These are phyloP conservation scores for Pestalotiopsis sp. DNA, from an alignment of 2,329 filamentous ascomycete genomes.

Conservation along the genomic window DNA sequence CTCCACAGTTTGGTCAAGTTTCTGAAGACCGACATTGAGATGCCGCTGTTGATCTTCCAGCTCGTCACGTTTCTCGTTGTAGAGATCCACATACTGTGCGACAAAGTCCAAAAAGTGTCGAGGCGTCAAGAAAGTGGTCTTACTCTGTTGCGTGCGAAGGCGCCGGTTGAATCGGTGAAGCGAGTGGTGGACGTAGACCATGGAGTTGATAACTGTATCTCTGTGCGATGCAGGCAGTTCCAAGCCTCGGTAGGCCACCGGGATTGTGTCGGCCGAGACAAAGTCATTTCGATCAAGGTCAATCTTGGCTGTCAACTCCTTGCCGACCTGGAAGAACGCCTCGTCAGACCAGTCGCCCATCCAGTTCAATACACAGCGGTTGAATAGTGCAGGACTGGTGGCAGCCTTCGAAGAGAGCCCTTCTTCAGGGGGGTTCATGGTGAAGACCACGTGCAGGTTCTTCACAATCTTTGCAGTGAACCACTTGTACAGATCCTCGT, in stretches of 20 bases:
- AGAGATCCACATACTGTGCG: conserved; percentile 94
- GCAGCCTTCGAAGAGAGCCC: conserved; percentile 94
- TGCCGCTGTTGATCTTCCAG: conserved; percentile 98
- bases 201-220: conserved; percentile 91
- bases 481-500: conserved; percentile 99
- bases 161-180: conserved; percentile 87
- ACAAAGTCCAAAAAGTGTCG: conserved; percentile 98
- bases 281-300: conserved; percentile 91
- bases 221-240: conserved; percentile 84
- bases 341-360: conserved; percentile 99
- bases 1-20: conserved; percentile 92
- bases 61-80: conserved; percentile 97
- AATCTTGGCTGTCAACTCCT: conserved; percentile 93
- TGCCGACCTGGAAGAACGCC: conserved; percentile 95
- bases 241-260: conserved; percentile 87
- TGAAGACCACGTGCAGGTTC: conserved; percentile 98
- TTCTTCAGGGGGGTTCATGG: conserved; percentile 98
- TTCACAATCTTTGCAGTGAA: conserved; percentile 99
- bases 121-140: conserved; percentile 89
- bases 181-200: conserved; percentile 99
- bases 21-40: conserved; percentile 96
- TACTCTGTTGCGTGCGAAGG: conserved; percentile 88
- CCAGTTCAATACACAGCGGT: conserved; percentile 99
- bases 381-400: conserved; percentile 97
- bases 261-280: conserved; percentile 84